Conservation (phyloP, 768 basidiomycete genomes). For the Baorangia bicolor region DNA sequence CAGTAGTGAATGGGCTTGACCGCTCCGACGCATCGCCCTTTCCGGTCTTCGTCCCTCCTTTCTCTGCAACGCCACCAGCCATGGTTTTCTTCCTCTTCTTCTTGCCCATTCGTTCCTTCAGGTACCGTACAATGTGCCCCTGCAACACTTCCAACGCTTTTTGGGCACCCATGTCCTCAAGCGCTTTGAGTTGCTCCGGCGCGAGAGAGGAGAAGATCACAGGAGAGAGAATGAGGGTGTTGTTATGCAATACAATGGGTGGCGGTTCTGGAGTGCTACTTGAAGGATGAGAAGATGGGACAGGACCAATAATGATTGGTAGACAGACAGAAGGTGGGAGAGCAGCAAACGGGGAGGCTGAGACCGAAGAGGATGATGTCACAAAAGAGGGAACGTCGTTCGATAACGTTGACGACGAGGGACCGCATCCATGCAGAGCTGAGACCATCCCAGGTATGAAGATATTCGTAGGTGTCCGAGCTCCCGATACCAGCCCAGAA, state of each 20-base stretch:
- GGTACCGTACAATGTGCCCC: constrained; percentile 77
- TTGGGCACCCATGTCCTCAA: constrained; percentile 80
- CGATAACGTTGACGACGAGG: constrained; percentile 17
- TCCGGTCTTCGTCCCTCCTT: constrained; percentile 40
- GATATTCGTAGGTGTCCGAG: constrained; percentile 15
- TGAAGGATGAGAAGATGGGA: constrained; percentile 61
- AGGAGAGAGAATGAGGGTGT: constrained; percentile 82
- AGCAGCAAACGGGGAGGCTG: constrained; percentile 28
- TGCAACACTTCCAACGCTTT: constrained; percentile 81
- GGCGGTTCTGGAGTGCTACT: constrained; percentile 41
- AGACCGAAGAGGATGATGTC: constrained; percentile 2
- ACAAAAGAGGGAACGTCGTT: constrained; percentile 17
- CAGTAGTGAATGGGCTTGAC: constrained; percentile 46
- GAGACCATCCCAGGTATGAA: constrained; percentile 14
- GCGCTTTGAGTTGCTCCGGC: constrained; percentile 65
- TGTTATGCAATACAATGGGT: constrained; percentile 82
- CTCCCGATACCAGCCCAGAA: constrained; percentile 6
- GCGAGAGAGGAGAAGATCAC: constrained; percentile 79
- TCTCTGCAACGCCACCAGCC: constrained; percentile 36
- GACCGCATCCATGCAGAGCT: not conserved
- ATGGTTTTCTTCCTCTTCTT: constrained; percentile 40
- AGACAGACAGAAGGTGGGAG: constrained; percentile 52
- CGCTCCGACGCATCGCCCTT: constrained; percentile 34
- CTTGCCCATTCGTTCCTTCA: constrained; percentile 66
- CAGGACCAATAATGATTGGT: constrained; percentile 74